A percentile compares a stretch with the other conserved stretches of the same genome.
Evolutionary conservation across 371 early-diverging fungal genomes (phyloP).

Genomic region (Mortierella sp.): DNA sequence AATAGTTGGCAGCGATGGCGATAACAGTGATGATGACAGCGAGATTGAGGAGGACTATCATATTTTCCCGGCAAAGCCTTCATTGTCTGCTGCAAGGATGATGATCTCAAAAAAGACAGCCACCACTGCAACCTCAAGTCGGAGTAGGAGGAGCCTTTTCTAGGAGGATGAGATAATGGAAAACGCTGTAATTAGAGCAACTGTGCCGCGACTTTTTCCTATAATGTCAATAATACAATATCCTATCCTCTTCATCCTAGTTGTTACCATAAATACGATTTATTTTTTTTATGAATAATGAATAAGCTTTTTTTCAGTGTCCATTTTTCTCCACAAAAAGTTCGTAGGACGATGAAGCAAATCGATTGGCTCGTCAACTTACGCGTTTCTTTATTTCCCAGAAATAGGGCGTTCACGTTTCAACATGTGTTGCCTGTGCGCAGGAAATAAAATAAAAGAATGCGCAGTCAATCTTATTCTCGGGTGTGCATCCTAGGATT

Average conservation of each 20-base stretch:
- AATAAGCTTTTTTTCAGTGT: no score
- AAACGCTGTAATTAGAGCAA: background rate
- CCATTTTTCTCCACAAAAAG: no score
- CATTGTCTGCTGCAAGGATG: background rate
- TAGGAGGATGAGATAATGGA: background rate
- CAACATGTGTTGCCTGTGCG: background rate
- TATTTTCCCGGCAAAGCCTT: background rate
- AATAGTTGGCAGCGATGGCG: background rate
- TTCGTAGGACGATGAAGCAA: background rate
- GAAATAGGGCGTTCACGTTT: background rate
- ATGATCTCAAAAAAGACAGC: background rate
- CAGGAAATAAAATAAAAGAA: background rate
- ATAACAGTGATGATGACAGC: background rate
- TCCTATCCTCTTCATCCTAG: no score
- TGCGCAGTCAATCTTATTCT: no score
- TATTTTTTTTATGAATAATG: background rate
- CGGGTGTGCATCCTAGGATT: no score
- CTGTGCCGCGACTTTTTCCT: background rate
- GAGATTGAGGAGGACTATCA: conserved; percentile 13
- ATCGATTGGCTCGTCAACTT: background rate
- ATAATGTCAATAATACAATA: no score
- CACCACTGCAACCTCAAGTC: background rate
- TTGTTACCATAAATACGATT: background rate
- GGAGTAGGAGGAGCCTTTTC: background rate
- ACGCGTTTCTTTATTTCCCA: background rate